Conservation (phyloP, 257 asterid species). For the Nicotiana paniculata region DNA sequence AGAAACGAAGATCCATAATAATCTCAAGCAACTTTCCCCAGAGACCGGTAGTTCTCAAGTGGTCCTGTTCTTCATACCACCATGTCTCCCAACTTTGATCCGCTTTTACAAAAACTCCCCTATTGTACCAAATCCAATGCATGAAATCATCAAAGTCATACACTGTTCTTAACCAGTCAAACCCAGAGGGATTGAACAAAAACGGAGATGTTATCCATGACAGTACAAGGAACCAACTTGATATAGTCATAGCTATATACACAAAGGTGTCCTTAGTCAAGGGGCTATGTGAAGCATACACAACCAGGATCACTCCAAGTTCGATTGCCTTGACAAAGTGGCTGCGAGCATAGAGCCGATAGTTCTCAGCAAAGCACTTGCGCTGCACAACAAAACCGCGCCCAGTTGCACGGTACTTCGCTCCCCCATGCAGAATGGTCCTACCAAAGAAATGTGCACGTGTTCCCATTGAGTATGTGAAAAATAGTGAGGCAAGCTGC, state of each 20-base stretch:
- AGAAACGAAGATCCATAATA: constrained; percentile 79
- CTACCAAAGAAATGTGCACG: constrained; percentile 88
- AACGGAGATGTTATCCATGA: constrained; percentile 93
- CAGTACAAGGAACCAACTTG: constrained; percentile 87
- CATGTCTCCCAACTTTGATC: constrained; percentile 93
- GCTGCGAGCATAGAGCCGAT: constrained; percentile 83
- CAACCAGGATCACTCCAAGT: constrained; percentile 73
- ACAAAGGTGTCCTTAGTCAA: constrained; percentile 45
- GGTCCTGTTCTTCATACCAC: constrained; percentile 97
- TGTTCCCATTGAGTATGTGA: constrained; percentile 89
- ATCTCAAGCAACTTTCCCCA: constrained; percentile 95
- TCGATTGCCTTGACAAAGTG: constrained; percentile 95
- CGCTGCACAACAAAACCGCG: constrained; percentile 94
- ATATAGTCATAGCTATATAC: constrained; percentile 70
- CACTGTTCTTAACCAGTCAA: constrained; percentile 94
- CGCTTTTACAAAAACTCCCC: constrained; percentile 67
- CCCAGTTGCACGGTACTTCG: constrained; percentile 92
- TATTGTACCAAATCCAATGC: constrained; percentile 73
- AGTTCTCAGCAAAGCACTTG: constrained; percentile 79
- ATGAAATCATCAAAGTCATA: constrained; percentile 79
- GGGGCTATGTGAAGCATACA: constrained; percentile 64
- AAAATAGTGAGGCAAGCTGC: constrained; percentile 70
- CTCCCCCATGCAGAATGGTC: constrained; percentile 92
- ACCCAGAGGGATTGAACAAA: constrained; percentile 83
- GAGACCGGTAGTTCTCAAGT: constrained; percentile 83